Percentiles rank a stretch among this genome's conserved stretches.
phyloP scores from a whole-genome alignment of 495 filamentous ascomycete species.

The Penicillium salamii region DNA sequence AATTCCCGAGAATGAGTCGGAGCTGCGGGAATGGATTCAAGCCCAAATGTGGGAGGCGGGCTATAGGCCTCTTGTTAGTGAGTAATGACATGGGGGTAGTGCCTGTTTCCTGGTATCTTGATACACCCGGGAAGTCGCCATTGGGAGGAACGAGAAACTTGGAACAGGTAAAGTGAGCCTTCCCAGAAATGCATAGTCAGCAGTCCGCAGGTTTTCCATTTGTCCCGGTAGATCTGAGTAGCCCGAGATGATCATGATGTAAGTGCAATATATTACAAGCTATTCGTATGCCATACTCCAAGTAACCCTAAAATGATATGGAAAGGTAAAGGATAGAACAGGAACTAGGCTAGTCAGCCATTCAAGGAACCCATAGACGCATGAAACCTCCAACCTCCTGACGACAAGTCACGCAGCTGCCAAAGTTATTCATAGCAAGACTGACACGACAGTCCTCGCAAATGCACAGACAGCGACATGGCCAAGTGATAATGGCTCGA shows the following conservation, averaged over 20 bases:
- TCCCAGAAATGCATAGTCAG: too few relatives aligned
- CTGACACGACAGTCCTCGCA: conserved; percentile 94
- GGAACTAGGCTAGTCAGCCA: neutral
- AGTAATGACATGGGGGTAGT: neutral
- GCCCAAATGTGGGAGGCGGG: conserved; percentile 88
- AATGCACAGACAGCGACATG: conserved; percentile 87
- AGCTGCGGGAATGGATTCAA: conserved; percentile 75
- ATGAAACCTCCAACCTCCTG: conserved; percentile 83
- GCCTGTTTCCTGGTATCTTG: neutral
- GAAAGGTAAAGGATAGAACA: neutral
- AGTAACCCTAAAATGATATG: neutral
- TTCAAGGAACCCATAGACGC: conserved; percentile 82
- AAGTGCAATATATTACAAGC: conserved; percentile 21
- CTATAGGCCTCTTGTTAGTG: conserved; percentile 58
- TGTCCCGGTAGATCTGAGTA: too few relatives aligned
- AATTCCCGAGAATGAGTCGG: conserved; percentile 43
- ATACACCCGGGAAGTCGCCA: too few relatives aligned
- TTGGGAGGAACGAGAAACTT: too few relatives aligned
- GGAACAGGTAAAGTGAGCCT: too few relatives aligned
- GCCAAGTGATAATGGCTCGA: conserved; percentile 91
- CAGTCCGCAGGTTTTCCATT: too few relatives aligned
- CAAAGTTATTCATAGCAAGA: conserved; percentile 94
- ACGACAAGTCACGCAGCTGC: conserved; percentile 90
- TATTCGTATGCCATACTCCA: neutral
- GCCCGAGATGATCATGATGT: neutral